Evolutionary conservation across 1,284 basidiomycete genomes (phyloP).

Genomic region (Cutaneotrichosporon dermatis): DNA sequence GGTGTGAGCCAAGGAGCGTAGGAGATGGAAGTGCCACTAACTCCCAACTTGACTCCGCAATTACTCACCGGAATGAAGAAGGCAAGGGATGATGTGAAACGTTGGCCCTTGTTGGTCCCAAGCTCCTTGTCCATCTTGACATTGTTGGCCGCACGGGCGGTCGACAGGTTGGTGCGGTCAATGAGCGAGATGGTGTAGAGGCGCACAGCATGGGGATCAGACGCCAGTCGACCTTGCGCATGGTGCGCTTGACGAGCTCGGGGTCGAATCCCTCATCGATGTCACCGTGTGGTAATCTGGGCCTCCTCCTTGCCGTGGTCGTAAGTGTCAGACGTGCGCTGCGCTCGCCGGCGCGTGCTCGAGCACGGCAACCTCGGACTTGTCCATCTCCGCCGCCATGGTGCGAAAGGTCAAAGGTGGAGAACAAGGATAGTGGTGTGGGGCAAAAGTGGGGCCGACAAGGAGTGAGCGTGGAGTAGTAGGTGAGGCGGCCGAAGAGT

Average conservation of each 20-base stretch:
- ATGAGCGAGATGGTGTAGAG: conserved; percentile 20
- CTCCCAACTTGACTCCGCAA: not conserved
- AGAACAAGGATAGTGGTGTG: too few species aligned
- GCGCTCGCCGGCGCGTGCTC: too few species aligned
- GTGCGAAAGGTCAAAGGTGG: too few species aligned
- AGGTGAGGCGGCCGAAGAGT: too few species aligned
- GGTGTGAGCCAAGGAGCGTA: not conserved
- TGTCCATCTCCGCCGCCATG: too few species aligned
- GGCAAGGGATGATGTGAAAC: conserved; percentile 45
- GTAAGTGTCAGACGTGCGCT: not conserved
- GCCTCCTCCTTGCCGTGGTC: not conserved
- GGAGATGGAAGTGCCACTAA: too few species aligned
- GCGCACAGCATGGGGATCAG: conserved; percentile 19
- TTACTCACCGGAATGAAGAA: conserved; percentile 39
- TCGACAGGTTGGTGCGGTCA: conserved; percentile 39
- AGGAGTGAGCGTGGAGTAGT: too few species aligned
- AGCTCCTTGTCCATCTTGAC: conserved; percentile 30
- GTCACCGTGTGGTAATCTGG: not conserved
- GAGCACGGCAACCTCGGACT: too few species aligned
- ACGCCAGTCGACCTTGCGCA: conserved; percentile 18
- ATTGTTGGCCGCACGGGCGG: conserved; percentile 28
- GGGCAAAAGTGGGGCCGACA: too few species aligned
- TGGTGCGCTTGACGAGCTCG: conserved; percentile 1
- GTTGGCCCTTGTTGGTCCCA: conserved; percentile 33
- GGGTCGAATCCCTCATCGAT: conserved; percentile 12